Conservation (phyloP, 345 rosid genomes). For the Sisymbrium altissimum region DNA sequence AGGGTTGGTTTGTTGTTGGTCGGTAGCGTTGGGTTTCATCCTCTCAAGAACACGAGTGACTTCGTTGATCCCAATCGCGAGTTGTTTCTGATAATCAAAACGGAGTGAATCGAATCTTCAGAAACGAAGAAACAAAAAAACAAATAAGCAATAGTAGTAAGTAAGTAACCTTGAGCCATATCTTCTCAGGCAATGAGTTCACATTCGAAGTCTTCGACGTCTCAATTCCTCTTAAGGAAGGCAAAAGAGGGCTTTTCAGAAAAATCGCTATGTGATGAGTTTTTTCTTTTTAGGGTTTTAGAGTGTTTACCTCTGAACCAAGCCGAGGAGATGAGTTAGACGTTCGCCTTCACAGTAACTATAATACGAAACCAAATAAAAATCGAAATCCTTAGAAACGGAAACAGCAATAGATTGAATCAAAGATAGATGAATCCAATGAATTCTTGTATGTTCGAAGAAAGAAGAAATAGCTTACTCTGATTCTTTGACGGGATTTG, state of each 20-base stretch:
- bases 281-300: background rate
- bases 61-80: constrained; percentile 80
- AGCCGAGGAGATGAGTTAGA: constrained; percentile 46
- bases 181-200: constrained; percentile 58
- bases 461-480: constrained; percentile 5
- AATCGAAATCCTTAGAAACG: background rate
- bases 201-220: constrained; percentile 45
- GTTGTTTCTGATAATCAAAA: constrained; percentile 51
- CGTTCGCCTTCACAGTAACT: constrained; percentile 61
- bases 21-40: constrained; percentile 38
- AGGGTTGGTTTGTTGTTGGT: background rate
- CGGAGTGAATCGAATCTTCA: background rate
- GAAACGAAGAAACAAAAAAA: background rate
- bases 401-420: background rate
- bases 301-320: constrained; percentile 43
- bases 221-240: constrained; percentile 45
- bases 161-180: constrained; percentile 65
- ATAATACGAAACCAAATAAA: constrained; percentile 2
- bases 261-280: background rate
- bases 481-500: constrained; percentile 20
- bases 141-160: background rate
- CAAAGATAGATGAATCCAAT: background rate
- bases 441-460: background rate
- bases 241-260: background rate
- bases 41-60: constrained; percentile 80